These are phyloP conservation scores for Cyberlindnera galapagoensis DNA, from an alignment of 805 yeast species.

Conservation along the genomic window DNA sequence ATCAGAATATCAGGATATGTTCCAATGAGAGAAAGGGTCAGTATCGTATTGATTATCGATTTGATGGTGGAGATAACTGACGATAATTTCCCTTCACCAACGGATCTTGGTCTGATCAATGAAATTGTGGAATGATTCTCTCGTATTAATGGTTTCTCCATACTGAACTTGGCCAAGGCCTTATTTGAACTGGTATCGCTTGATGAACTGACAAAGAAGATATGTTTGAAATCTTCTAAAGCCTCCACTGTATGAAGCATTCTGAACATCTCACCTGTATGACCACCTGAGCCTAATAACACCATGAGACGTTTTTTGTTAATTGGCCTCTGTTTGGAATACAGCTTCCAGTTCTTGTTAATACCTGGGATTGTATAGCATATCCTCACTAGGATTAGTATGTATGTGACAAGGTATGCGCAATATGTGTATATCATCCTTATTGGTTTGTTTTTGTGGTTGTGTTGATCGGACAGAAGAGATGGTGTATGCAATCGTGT, in stretches of 20 bases:
- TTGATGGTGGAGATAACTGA: conserved; percentile 38
- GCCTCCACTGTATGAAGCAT: conserved; percentile 37
- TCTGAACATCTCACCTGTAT: conserved; percentile 92
- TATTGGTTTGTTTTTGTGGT: background rate
- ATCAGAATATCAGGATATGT: conserved; percentile 38
- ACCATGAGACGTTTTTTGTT: conserved; percentile 19
- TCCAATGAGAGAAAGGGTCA: conserved; percentile 5
- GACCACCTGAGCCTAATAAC: conserved; percentile 93
- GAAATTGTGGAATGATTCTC: conserved; percentile 17
- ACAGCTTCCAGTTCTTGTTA: background rate
- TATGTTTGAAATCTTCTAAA: conserved; percentile 4
- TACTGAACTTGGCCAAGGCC: conserved; percentile 21
- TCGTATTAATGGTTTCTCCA: conserved; percentile 12
- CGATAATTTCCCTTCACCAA: conserved; percentile 46
- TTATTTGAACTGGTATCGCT: conserved; percentile 45
- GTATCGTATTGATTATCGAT: conserved; percentile 9
- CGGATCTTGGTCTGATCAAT: conserved; percentile 52
- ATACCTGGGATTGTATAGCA: conserved; percentile 15
- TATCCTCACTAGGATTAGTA: conserved; percentile 5
- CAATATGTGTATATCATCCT: too few species aligned
- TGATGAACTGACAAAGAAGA: conserved; percentile 35
- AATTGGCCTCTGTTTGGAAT: conserved; percentile 1
- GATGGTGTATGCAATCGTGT: too few species aligned
- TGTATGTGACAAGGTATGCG: too few species aligned
- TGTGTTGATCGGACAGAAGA: background rate